Evolutionary conservation across 169 alveolate species (phyloP).

Genomic region (Babesia bigemina): DNA sequence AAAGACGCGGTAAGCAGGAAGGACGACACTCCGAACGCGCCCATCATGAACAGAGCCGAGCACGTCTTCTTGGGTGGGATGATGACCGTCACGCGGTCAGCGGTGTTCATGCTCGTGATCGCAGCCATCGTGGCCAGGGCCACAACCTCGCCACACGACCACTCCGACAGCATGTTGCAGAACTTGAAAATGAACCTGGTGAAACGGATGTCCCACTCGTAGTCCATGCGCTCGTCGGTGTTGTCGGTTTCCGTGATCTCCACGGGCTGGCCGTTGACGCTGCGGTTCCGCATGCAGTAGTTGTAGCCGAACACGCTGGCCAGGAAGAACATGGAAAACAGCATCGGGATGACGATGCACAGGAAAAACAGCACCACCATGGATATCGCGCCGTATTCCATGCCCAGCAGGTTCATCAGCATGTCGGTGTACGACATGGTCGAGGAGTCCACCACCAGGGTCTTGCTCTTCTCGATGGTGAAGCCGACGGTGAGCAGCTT

Average conservation of each 20-base stretch:
- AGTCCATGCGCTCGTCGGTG: conserved; percentile 12
- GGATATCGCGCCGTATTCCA: conserved; percentile 35
- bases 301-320: conserved; percentile 58
- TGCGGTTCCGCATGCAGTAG: conserved; percentile 27
- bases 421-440: conserved; percentile 53
- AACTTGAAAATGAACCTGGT: conserved; percentile 41
- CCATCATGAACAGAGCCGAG: conserved; percentile 51
- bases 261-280: neutral
- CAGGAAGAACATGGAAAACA: conserved; percentile 39
- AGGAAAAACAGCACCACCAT: conserved; percentile 40
- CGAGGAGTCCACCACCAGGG: conserved; percentile 34
- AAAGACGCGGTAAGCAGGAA: conserved; percentile 38
- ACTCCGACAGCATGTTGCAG: conserved; percentile 61
- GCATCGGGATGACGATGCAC: conserved; percentile 52
- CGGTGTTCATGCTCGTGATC: conserved; percentile 47
- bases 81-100: conserved; percentile 42
- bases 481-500: conserved; percentile 54
- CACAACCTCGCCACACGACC: conserved; percentile 70
- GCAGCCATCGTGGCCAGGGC: conserved; percentile 59
- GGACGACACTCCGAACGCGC: conserved; percentile 55
- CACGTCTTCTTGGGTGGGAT: conserved; percentile 59
- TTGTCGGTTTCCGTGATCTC: conserved; percentile 29
- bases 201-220: conserved; percentile 23
- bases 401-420: conserved; percentile 11
- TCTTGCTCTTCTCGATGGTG: conserved; percentile 49